Evolutionary conservation across 305 asterid species (phyloP), one percentile per base, ranked within the genome.

Genomic region (Ajuga reptans): DNA sequence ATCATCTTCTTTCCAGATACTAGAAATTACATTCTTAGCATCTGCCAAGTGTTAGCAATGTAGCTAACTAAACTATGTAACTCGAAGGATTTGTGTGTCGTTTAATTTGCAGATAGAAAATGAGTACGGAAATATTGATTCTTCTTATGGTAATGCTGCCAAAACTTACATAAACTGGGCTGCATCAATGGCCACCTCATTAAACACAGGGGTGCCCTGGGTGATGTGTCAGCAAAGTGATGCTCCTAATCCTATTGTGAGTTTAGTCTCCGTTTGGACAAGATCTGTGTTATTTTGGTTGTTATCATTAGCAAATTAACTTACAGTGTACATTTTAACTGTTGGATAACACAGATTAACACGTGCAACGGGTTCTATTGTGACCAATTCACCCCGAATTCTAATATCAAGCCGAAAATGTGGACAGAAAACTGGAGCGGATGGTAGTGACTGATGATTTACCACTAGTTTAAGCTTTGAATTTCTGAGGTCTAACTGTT

Each of bases 381-480:
- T 63, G 97, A 94, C 47, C 96, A 89, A 69, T 94, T 86, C 81
- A 88, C 90, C n/a, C 98, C 95, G 49, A 89, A 94, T 72, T 84
- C 97, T 18, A 80, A 78, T 56, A 81, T 67, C 74, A 86, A 80
- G 51, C 98, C 97, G 1, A 91, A 91, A 79, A 81, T 94, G 90
- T 94, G 99, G 99, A 94, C 99, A 0, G 99, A 94, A 77, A 85
- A 91, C 79, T 94, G 99, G 99, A 85, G 84, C 31, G 99, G 98
- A 83, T 91, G 97, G 99, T 93, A 85, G 42, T 24, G 42, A 47
- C 3, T 42, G 43, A 29, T 41, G 61, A 29, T 29, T 36, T 47
- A 63, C 61, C 10, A 12, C 62, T 21, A 57, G 51, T 64, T 55
- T 47, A 60, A 8, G 9, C 34, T 37, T n/a, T n/a, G 39, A 9